Conservation (phyloP, 371 early-diverging fungal genomes). For the Mortierella sp. region DNA sequence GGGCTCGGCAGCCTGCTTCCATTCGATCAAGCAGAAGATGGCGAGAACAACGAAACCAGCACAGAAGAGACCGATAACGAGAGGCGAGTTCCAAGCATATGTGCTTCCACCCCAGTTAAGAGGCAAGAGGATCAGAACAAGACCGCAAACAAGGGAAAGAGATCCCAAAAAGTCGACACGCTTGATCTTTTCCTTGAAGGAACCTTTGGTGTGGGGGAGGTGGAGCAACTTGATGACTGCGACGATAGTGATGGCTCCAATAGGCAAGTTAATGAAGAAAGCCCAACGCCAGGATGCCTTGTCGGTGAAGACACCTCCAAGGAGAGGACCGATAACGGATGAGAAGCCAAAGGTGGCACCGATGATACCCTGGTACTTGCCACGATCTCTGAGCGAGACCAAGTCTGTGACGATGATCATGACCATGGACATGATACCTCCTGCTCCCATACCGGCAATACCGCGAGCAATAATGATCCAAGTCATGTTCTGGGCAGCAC, state of each 20-base stretch:
- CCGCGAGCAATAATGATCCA: slow-evolving; percentile 61
- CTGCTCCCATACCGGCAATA: slow-evolving; percentile 67
- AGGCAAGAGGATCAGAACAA: slow-evolving; percentile 73
- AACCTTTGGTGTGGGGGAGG: slow-evolving; percentile 51
- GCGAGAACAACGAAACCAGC: slow-evolving; percentile 59
- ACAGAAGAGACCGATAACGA: slow-evolving; percentile 56
- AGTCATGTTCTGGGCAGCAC: slow-evolving; percentile 56
- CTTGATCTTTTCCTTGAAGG: slow-evolving; percentile 44
- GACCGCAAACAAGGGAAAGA: slow-evolving; percentile 45
- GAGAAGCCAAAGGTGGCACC: slow-evolving; percentile 61
- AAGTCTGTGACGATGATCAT: slow-evolving; percentile 75
- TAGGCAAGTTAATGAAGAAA: slow-evolving; percentile 60
- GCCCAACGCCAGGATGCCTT: slow-evolving; percentile 62
- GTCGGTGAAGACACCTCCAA: slow-evolving; percentile 65
- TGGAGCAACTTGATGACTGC: slow-evolving; percentile 50
- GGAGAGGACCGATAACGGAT: slow-evolving; percentile 61
- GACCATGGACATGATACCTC: slow-evolving; percentile 69
- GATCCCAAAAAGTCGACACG: slow-evolving; percentile 52
- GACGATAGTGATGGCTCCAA: slow-evolving; percentile 37
- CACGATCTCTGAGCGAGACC: slow-evolving; percentile 66
- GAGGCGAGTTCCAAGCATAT: slow-evolving; percentile 72
- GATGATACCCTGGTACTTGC: slow-evolving; percentile 69
- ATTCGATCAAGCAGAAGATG: slow-evolving; percentile 60
- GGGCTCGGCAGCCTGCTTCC: slow-evolving; percentile 65
- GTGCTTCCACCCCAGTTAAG: slow-evolving; percentile 80